phyloP scores from a whole-genome alignment of 352 stramenopile species.

The Peronospora destructor region DNA sequence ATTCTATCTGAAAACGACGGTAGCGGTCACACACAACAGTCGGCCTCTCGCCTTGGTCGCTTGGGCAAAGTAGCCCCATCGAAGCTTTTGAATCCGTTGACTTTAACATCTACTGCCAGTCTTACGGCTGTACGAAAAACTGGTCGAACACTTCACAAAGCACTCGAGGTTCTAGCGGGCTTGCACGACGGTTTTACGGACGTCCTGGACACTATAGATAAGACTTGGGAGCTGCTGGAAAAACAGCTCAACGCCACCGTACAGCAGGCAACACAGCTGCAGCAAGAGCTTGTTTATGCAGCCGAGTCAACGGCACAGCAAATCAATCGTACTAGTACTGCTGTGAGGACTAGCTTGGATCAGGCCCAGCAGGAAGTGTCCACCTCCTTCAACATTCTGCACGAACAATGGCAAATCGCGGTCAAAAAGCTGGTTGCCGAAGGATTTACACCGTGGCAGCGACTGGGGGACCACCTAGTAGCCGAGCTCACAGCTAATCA shows the following conservation, averaged over 20 bases:
- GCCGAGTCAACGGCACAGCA: slow-evolving; percentile 22
- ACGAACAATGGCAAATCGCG: slow-evolving; percentile 18
- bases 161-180: slow-evolving; percentile 22
- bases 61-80: slow-evolving; percentile 25
- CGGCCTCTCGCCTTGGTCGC: slow-evolving; percentile 23
- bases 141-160: slow-evolving; percentile 27
- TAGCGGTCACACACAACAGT: slow-evolving; percentile 27
- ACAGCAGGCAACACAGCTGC: slow-evolving; percentile 18
- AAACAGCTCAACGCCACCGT: slow-evolving; percentile 27
- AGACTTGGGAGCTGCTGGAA: slow-evolving; percentile 24
- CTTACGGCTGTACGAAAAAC: slow-evolving; percentile 24
- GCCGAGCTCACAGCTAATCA: slow-evolving; percentile 30
- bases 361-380: slow-evolving; percentile 28
- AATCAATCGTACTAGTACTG: slow-evolving; percentile 22
- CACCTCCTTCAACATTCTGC: slow-evolving; percentile 23
- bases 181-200: slow-evolving; percentile 28
- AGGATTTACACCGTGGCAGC: slow-evolving; percentile 27
- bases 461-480: slow-evolving; percentile 24
- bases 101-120: slow-evolving; percentile 13
- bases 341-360: slow-evolving; percentile 19
- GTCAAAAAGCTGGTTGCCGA: slow-evolving; percentile 15
- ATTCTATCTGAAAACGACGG: slow-evolving; percentile 20
- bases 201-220: slow-evolving; percentile 22
- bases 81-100: slow-evolving; percentile 16
- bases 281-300: slow-evolving; percentile 28